Conservation (phyloP, 2,329 filamentous ascomycete genomes). For the Nemania sp. region DNA sequence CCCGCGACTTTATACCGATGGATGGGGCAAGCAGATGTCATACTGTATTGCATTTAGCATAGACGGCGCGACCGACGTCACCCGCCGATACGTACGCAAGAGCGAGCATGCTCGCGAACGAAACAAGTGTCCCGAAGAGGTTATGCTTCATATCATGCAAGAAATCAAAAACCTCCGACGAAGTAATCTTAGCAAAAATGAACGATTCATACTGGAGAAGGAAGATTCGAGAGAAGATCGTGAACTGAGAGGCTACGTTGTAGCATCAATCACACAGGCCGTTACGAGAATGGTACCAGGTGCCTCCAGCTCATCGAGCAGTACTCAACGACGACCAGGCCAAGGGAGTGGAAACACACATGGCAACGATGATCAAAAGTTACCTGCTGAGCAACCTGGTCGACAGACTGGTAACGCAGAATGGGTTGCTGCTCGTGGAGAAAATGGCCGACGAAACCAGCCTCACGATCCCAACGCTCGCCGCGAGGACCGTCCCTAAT, state of each 20-base stretch:
- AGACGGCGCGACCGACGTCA: constrained; percentile 79
- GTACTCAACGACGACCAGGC: constrained; percentile 30
- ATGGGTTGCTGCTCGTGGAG: constrained; percentile 62
- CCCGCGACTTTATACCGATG: constrained; percentile 90
- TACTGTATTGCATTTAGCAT: constrained; percentile 98
- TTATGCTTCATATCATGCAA: constrained; percentile 89
- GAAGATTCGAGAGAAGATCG: constrained; percentile 82
- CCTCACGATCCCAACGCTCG: constrained; percentile 61
- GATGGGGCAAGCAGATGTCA: constrained; percentile 95
- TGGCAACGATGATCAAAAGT: constrained; percentile 66
- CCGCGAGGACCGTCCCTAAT: constrained; percentile 42
- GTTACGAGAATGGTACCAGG: constrained; percentile 75
- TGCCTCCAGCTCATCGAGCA: constrained; percentile 47
- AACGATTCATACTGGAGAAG: constrained; percentile 83
- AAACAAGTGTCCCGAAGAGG: constrained; percentile 85
- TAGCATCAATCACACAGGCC: constrained; percentile 78
- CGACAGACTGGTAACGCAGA: constrained; percentile 64
- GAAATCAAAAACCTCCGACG: constrained; percentile 90
- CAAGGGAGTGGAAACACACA: constrained; percentile 36
- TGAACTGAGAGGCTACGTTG: constrained; percentile 79
- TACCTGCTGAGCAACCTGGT: constrained; percentile 70
- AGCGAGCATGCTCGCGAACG: constrained; percentile 78
- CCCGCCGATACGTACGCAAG: constrained; percentile 77
- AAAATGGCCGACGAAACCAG: constrained; percentile 55
- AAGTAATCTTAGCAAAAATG: constrained; percentile 85